Evolutionary conservation across 768 basidiomycete genomes (phyloP).

Genomic region (Mycena metata): DNA sequence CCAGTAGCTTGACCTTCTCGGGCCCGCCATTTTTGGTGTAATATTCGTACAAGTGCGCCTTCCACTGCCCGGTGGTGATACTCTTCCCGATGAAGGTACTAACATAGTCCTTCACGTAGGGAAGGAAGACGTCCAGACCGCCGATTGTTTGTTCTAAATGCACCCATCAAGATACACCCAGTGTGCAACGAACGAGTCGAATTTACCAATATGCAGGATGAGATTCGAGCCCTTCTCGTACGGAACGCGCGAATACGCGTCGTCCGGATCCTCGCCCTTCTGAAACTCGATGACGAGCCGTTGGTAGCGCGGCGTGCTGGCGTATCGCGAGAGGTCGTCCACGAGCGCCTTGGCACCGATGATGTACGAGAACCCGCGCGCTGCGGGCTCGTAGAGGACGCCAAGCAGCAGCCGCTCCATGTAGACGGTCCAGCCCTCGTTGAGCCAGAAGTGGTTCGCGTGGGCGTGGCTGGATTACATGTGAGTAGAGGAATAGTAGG

Average conservation of each 20-base stretch:
- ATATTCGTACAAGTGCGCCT: conserved; percentile 80
- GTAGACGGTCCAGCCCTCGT: conserved; percentile 96
- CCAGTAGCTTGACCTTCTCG: conserved; percentile 74
- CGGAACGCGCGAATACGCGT: conserved; percentile 80
- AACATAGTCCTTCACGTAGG: conserved; percentile 88
- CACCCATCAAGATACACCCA: no score
- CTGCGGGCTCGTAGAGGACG: conserved; percentile 71
- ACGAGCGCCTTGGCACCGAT: conserved; percentile 80
- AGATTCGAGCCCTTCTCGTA: conserved; percentile 95
- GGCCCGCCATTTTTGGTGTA: conserved; percentile 69
- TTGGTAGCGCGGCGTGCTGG: conserved; percentile 79
- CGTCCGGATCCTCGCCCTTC: conserved; percentile 82
- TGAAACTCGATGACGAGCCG: conserved; percentile 83
- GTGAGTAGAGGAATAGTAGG: neutral
- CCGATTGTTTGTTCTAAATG: conserved; percentile 83
- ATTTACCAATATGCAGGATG: conserved; percentile 86
- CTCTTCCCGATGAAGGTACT: conserved; percentile 85
- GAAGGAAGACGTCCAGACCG: conserved; percentile 87
- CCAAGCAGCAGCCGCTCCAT: conserved; percentile 86
- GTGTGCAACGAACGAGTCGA: no score
- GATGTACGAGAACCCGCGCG: conserved; percentile 85
- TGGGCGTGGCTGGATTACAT: conserved; percentile 67
- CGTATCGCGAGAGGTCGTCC: conserved; percentile 77
- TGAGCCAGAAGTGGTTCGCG: conserved; percentile 89
- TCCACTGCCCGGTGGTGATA: conserved; percentile 89